Base-by-base conservation (phyloP, 805 yeast genomes). In the Teunomyces barrocoloradensis region DNA sequence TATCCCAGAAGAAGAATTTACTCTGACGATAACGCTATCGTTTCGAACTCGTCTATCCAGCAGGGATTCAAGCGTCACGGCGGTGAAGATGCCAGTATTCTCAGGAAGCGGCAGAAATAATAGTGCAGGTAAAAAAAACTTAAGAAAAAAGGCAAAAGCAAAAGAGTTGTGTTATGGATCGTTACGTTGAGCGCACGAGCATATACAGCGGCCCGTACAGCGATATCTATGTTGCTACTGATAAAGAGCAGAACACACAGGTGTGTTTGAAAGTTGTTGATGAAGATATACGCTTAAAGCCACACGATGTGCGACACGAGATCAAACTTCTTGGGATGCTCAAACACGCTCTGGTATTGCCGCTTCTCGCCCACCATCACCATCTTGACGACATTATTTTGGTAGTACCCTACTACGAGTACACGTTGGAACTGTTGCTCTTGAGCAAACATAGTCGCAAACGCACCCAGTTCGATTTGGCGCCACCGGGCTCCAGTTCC, bases 1-100 rank as follows among this genome's bases (percentile, higher is more conserved):
- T 94, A 94, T 61, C 98, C 99, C 2, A 78, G 82, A 28, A 75
- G 99, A 54, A 78, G 96, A 56, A 89, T 92, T 27, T 88, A 89
- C 56, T 84, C 88, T 17, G 95, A 88, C 57, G 96, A 90, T 63
- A 84, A 82, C 54, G 96, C 90, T 65, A 89, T 89, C 43, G 60
- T 64, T 52, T 73, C 65, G 43, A 66, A 61, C 48, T 55, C 48
- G 30, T 47, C 58, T 28, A 50, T 48, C 28, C 62, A 61, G 47
- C 57, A 59, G 44, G 49, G 49, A 18, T 51, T 59, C 52, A 63
- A 65, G 51, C 54, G 71, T 36, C 68, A 66, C 33, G 66, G 57
- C 13, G 51, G 43, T 10, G 45, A 23, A 17, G 44, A 42, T 45
- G 48, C 40, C 52, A 51, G 18, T 13, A 18, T 23, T 49, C 46